Conservation (phyloP, 1,284 basidiomycete species). For the Pseudozyma tsukubaensis region DNA sequence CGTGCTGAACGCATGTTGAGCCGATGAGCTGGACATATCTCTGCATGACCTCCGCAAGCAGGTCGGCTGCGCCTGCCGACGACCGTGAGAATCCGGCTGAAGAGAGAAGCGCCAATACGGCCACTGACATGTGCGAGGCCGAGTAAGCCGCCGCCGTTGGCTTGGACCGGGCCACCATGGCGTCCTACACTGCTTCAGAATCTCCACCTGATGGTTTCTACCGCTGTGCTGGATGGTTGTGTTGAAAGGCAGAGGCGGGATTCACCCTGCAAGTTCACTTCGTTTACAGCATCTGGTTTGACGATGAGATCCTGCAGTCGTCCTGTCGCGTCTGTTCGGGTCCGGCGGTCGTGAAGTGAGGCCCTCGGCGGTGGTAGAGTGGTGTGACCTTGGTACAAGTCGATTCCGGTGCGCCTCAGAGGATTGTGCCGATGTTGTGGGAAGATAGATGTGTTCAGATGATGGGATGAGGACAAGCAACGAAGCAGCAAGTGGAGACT, state of each 20-base stretch:
- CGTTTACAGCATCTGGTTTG: constrained; percentile 30
- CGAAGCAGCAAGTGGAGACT: constrained; percentile 13
- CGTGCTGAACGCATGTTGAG: constrained; percentile 38
- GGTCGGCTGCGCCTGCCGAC: constrained; percentile 41
- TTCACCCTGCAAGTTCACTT: constrained; percentile 26
- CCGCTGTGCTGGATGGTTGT: no score
- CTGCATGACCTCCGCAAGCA: constrained; percentile 58
- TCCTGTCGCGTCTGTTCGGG: no score
- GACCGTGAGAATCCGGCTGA: constrained; percentile 53
- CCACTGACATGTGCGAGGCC: constrained; percentile 45
- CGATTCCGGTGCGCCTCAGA: no score
- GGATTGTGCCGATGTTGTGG: neutral
- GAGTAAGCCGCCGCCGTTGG: constrained; percentile 48
- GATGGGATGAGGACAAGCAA: constrained; percentile 11
- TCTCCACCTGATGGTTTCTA: no score
- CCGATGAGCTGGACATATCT: constrained; percentile 53
- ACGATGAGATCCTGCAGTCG: neutral
- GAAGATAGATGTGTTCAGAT: neutral
- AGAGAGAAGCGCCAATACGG: constrained; percentile 39
- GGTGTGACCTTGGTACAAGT: no score
- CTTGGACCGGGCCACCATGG: constrained; percentile 36
- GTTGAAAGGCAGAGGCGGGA: constrained; percentile 19
- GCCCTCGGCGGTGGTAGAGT: no score
- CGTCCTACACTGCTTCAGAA: neutral
- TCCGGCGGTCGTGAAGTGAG: no score